Percentiles rank a stretch among this genome's conserved stretches.
These are phyloP conservation scores for Podospora tetraspora DNA, from an alignment of 495 filamentous ascomycete genomes.

Conservation along the genomic window DNA sequence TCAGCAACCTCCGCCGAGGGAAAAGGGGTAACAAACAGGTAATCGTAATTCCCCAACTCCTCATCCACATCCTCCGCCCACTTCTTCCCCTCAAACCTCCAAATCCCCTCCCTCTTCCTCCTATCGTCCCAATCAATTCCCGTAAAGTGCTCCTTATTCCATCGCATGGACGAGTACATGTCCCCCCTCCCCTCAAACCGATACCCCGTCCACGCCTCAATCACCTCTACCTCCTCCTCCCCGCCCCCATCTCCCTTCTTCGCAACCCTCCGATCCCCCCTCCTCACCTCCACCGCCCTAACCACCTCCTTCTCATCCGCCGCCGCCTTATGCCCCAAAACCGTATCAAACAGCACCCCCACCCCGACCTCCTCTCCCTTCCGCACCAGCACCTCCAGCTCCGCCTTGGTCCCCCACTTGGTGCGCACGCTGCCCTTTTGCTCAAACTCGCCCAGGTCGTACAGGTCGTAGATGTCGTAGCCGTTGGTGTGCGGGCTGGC, in stretches of 20 bases:
- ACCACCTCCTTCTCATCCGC: slow-evolving; percentile 59
- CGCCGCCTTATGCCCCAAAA: slow-evolving; percentile 71
- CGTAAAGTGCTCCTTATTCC: slow-evolving; percentile 63
- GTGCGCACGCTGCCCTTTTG: slow-evolving; percentile 60
- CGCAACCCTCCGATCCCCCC: slow-evolving; percentile 50
- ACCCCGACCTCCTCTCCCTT: slow-evolving; percentile 48
- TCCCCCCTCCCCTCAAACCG: slow-evolving; percentile 57
- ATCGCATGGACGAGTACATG: slow-evolving; percentile 57
- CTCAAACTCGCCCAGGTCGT: slow-evolving; percentile 77
- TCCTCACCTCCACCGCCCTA: slow-evolving; percentile 54
- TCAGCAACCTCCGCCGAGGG: background rate
- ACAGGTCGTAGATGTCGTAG: slow-evolving; percentile 74
- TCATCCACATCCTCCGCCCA: slow-evolving; percentile 59
- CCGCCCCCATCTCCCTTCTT: slow-evolving; percentile 18
- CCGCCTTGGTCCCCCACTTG: slow-evolving; percentile 65
- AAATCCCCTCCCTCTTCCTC: slow-evolving; percentile 56
- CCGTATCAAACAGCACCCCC: slow-evolving; percentile 65
- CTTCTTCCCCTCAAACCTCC: slow-evolving; percentile 57
- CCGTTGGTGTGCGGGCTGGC: slow-evolving; percentile 58
- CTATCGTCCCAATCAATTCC: slow-evolving; percentile 63
- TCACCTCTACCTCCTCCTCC: slow-evolving; percentile 35
- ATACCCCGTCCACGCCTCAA: slow-evolving; percentile 65
- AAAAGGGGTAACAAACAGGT: slow-evolving; percentile 22
- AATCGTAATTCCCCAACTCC: slow-evolving; percentile 71
- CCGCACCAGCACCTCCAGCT: slow-evolving; percentile 49